These are phyloP conservation scores for Solanum gracilifrons DNA, from an alignment of 257 asterid species.

Conservation along the genomic window DNA sequence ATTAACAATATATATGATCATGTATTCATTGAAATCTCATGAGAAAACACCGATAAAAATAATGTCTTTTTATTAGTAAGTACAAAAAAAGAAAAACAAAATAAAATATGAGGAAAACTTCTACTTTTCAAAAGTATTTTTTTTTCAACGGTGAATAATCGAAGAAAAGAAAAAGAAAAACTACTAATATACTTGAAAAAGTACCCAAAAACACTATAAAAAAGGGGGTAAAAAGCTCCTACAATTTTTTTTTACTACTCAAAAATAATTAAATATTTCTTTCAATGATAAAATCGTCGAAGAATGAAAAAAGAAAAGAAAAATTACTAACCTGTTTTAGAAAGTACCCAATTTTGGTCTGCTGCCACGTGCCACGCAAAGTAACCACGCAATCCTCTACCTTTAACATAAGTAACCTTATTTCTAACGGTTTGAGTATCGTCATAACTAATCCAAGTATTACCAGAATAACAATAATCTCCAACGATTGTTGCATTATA, in stretches of 20 bases:
- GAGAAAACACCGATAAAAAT: background rate
- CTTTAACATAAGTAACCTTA: slow-evolving; percentile 32
- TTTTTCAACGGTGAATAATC: no score
- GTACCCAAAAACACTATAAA: no score
- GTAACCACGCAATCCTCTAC: slow-evolving; percentile 29
- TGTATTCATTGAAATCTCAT: background rate
- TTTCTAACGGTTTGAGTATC: slow-evolving; percentile 15
- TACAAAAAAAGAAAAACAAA: no score
- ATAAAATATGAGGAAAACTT: no score
- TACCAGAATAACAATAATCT: slow-evolving; percentile 32
- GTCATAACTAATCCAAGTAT: slow-evolving; percentile 41
- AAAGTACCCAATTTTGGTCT: background rate
- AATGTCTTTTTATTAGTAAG: background rate
- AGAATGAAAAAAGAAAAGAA: no score
- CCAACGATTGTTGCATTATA: slow-evolving; percentile 18
- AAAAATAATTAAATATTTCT: background rate
- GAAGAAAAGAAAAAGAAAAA: no score
- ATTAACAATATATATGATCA: background rate
- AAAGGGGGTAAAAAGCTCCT: no score
- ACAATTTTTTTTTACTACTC: no score
- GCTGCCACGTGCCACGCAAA: background rate
- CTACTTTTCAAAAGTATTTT: no score
- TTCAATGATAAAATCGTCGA: no score
- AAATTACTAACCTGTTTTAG: background rate
- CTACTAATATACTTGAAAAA: no score